These are phyloP conservation scores for Talaromyces proteolyticus DNA, from an alignment of 495 filamentous ascomycete species.

Conservation along the genomic window DNA sequence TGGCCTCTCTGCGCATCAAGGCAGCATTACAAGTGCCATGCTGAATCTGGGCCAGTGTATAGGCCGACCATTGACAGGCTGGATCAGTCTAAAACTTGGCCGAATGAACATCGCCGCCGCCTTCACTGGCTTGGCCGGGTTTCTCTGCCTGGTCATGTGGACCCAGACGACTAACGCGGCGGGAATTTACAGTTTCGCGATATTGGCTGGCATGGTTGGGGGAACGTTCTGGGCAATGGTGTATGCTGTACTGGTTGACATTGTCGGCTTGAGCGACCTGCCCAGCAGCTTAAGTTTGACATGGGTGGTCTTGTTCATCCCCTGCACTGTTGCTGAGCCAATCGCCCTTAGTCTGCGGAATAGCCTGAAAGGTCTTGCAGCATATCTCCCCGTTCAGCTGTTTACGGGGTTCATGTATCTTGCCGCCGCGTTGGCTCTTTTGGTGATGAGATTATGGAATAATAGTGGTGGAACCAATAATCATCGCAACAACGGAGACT, in stretches of 20 bases:
- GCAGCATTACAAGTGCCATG: conserved; percentile 63
- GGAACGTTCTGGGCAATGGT: conserved; percentile 70
- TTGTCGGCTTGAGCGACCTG: conserved; percentile 66
- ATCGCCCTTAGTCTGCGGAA: conserved; percentile 62
- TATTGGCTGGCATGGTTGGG: conserved; percentile 63
- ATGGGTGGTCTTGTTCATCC: conserved; percentile 71
- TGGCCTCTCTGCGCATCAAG: conserved; percentile 64
- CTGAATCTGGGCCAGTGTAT: conserved; percentile 67
- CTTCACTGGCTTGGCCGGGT: conserved; percentile 57
- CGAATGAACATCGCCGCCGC: conserved; percentile 66
- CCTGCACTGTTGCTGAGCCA: conserved; percentile 67
- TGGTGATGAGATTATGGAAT: conserved; percentile 44
- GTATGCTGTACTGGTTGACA: conserved; percentile 69
- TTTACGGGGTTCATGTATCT: conserved; percentile 65
- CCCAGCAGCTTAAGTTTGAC: conserved; percentile 69
- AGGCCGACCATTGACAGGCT: conserved; percentile 68
- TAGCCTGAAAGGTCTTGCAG: conserved; percentile 32
- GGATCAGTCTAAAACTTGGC: conserved; percentile 65
- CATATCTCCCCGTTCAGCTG: conserved; percentile 58
- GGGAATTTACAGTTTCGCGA: conserved; percentile 62
- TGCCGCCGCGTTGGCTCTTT: conserved; percentile 48
- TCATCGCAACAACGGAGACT: too few relatives aligned
- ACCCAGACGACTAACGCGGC: conserved; percentile 60
- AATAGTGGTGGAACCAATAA: too few relatives aligned
- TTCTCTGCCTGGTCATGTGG: conserved; percentile 73